Conservation (phyloP, 139 green algal species). For the Eudorina sp. region DNA sequence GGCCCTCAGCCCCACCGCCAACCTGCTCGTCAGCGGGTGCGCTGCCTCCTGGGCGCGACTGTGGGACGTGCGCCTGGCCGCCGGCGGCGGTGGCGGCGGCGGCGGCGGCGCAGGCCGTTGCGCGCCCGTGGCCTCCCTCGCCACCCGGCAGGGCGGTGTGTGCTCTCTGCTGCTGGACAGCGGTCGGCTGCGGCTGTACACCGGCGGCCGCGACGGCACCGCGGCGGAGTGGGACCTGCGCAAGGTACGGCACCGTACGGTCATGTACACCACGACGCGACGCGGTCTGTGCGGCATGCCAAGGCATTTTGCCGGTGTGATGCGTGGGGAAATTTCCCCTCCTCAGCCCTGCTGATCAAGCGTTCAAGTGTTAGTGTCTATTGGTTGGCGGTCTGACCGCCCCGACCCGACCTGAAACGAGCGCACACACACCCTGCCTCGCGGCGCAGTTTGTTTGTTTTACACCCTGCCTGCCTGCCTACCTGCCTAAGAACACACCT, state of each 20-base stretch:
- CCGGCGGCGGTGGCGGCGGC: neutral
- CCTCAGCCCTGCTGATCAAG: too few relatives aligned
- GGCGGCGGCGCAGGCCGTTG: neutral
- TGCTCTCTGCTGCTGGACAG: conserved; percentile 24
- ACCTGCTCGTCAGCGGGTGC: conserved; percentile 25
- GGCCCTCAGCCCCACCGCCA: conserved; percentile 6
- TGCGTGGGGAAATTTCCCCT: too few relatives aligned
- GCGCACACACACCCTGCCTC: too few relatives aligned
- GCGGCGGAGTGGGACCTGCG: conserved; percentile 38
- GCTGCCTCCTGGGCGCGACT: conserved; percentile 27
- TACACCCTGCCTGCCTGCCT: too few relatives aligned
- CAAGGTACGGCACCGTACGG: neutral
- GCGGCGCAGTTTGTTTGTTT: too few relatives aligned
- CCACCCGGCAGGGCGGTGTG: conserved; percentile 21
- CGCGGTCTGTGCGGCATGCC: neutral
- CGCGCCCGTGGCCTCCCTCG: neutral
- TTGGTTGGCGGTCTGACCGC: too few relatives aligned
- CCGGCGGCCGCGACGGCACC: conserved; percentile 28
- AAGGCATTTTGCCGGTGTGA: too few relatives aligned
- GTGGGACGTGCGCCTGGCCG: conserved; percentile 27
- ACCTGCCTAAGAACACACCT: too few relatives aligned
- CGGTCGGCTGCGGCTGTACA: conserved; percentile 25
- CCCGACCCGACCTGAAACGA: too few relatives aligned
- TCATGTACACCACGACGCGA: neutral
- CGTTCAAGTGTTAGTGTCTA: too few relatives aligned